Evolutionary conservation across 2,329 filamentous ascomycete species (phyloP).

Genomic region (Stemphylium beticola): DNA sequence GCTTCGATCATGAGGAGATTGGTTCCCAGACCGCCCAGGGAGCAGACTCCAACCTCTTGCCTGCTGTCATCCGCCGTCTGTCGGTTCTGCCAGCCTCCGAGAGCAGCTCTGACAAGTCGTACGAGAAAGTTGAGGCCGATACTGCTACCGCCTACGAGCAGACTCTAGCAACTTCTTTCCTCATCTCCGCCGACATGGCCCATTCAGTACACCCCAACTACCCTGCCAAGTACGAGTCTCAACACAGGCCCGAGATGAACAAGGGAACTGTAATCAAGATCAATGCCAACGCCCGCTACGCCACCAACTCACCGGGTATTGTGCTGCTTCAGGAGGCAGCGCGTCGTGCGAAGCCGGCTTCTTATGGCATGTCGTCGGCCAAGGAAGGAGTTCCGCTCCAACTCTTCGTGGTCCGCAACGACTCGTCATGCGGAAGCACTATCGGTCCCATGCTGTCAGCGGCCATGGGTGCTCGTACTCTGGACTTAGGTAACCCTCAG

Average conservation of each 20-base stretch:
- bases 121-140: conserved; percentile 66
- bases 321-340: conserved; percentile 90
- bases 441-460: conserved; percentile 97
- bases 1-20: conserved; percentile 98
- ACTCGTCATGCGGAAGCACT: conserved; percentile 91
- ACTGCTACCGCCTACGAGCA: conserved; percentile 87
- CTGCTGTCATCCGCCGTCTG: conserved; percentile 83
- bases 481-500: conserved; percentile 94
- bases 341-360: conserved; percentile 60
- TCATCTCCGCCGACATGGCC: conserved; percentile 96
- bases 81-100: conserved; percentile 74
- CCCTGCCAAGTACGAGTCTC: conserved; percentile 84
- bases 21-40: conserved; percentile 92
- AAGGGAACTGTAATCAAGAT: conserved; percentile 96
- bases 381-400: conserved; percentile 82
- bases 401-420: conserved; percentile 94
- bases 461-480: conserved; percentile 81
- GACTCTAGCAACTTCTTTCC: conserved; percentile 86
- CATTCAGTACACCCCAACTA: conserved; percentile 98
- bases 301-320: conserved; percentile 94
- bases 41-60: conserved; percentile 89
- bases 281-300: conserved; percentile 96
- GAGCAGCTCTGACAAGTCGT: conserved; percentile 66
- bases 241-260: conserved; percentile 94
- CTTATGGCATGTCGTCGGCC: conserved; percentile 48